Conservation (phyloP, 352 stramenopile genomes). For the Peronospora belbahrii region DNA sequence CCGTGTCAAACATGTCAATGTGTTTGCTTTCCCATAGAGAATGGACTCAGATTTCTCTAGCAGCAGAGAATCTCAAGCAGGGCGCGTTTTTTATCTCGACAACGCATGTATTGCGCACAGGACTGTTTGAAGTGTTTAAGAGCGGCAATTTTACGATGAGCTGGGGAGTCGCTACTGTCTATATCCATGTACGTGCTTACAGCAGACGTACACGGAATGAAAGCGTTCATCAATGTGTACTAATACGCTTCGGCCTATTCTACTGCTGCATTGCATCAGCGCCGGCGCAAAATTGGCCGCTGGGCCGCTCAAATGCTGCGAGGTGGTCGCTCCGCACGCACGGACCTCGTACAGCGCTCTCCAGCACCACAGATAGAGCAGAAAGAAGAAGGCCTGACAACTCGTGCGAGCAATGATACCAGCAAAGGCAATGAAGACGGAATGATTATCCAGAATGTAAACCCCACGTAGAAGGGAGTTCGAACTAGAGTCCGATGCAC, state of each 20-base stretch:
- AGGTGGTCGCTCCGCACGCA: slow-evolving; percentile 61
- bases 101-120: slow-evolving; percentile 66
- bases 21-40: slow-evolving; percentile 30
- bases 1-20: not conserved
- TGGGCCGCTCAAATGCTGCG: slow-evolving; percentile 83
- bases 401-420: not conserved
- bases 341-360: slow-evolving; percentile 48
- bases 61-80: slow-evolving; percentile 78
- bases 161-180: slow-evolving; percentile 74
- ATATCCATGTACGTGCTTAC: slow-evolving; percentile 63
- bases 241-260: not conserved
- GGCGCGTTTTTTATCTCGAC: slow-evolving; percentile 80
- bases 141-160: slow-evolving; percentile 71
- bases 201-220: not conserved
- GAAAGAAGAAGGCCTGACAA: slow-evolving; percentile 16
- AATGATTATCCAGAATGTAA: not conserved
- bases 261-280: slow-evolving; percentile 26
- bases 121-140: slow-evolving; percentile 79
- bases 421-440: slow-evolving; percentile 1
- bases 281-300: slow-evolving; percentile 71
- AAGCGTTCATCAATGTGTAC: not conserved
- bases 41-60: slow-evolving; percentile 70
- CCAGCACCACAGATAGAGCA: slow-evolving; percentile 28
- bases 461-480: not conserved
- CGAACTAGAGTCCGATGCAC: not conserved